phyloP scores from a whole-genome alignment of 2,329 filamentous ascomycete genomes.

The Drechslera avenae region DNA sequence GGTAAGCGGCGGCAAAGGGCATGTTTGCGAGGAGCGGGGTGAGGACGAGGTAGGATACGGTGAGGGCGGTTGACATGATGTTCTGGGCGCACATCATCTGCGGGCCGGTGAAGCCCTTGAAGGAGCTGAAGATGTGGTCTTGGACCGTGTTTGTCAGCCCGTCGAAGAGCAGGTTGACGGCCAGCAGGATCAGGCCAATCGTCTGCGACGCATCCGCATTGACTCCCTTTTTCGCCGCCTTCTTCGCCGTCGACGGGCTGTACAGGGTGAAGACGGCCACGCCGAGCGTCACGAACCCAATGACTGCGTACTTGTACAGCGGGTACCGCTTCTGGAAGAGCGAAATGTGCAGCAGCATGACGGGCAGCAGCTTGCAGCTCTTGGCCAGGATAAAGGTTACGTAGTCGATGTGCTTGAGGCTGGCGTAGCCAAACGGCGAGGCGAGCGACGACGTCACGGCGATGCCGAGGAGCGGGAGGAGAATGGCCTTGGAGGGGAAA shows the following conservation, averaged over 20 bases:
- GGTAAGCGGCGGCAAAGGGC: slow-evolving; percentile 45
- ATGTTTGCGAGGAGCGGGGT: slow-evolving; percentile 77
- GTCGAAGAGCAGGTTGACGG: slow-evolving; percentile 91
- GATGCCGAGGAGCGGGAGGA: slow-evolving; percentile 80
- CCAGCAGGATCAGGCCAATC: slow-evolving; percentile 83
- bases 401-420: slow-evolving; percentile 92
- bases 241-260: slow-evolving; percentile 56
- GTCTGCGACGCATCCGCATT: slow-evolving; percentile 66
- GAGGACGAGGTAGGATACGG: slow-evolving; percentile 73
- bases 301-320: slow-evolving; percentile 94
- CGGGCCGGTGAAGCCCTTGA: slow-evolving; percentile 81
- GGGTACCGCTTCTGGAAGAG: slow-evolving; percentile 89
- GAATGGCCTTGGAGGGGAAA: slow-evolving; percentile 76
- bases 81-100: slow-evolving; percentile 99
- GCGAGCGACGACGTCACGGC: slow-evolving; percentile 86
- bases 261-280: slow-evolving; percentile 96
- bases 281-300: slow-evolving; percentile 85
- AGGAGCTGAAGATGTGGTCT: slow-evolving; percentile 84
- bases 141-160: slow-evolving; percentile 96
- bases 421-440: slow-evolving; percentile 94
- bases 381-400: slow-evolving; percentile 97
- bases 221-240: slow-evolving; percentile 53
- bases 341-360: slow-evolving; percentile 95
- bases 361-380: slow-evolving; percentile 96
- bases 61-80: slow-evolving; percentile 80